Conservation (phyloP, 2,329 filamentous ascomycete genomes). For the Colletotrichum sp. region DNA sequence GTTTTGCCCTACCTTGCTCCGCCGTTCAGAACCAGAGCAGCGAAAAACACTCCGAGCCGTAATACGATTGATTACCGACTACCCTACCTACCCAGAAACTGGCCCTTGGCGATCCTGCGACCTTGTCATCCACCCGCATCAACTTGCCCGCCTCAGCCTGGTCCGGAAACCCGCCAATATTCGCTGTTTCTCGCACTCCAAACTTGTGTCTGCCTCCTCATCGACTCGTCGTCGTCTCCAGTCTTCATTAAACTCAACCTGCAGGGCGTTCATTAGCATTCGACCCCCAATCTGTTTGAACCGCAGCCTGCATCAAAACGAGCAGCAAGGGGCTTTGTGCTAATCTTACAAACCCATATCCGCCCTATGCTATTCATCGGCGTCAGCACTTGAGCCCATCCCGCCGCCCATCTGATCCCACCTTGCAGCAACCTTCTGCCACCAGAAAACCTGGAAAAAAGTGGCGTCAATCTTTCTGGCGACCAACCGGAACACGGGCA, state of each 20-base stretch:
- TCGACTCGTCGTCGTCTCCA: not conserved
- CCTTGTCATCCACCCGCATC: not conserved
- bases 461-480: not conserved
- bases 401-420: not conserved
- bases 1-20: not conserved
- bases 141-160: not conserved
- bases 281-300: conserved; percentile 5
- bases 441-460: conserved; percentile 9
- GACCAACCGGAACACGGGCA: conserved; percentile 5
- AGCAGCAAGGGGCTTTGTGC: not conserved
- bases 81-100: not conserved
- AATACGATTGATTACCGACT: not conserved
- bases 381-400: not conserved
- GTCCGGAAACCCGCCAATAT: not conserved
- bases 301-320: not conserved
- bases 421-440: not conserved
- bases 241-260: conserved; percentile 19
- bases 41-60: not conserved
- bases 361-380: not conserved
- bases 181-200: not conserved
- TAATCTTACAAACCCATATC: conserved; percentile 4
- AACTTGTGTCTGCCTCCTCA: not conserved
- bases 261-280: not conserved
- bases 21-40: not conserved
- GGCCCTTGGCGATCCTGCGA: not conserved